These are phyloP conservation scores for Dipodascus geniculatus DNA, from an alignment of 805 yeast genomes.

Conservation along the genomic window DNA sequence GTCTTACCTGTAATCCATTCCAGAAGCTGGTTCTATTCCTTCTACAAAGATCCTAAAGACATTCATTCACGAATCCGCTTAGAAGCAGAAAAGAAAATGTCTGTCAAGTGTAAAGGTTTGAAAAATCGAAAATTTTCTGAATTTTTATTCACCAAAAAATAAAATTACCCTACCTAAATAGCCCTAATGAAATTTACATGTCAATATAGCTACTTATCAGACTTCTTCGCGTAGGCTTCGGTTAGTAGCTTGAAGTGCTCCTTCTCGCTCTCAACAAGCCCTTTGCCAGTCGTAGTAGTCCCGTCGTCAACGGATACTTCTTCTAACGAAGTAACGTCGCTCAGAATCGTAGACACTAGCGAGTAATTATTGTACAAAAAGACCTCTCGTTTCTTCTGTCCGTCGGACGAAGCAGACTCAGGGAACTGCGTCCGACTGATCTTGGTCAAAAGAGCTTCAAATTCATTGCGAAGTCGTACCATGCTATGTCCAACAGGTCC, in stretches of 20 bases:
- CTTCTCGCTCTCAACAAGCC: slow-evolving; percentile 24
- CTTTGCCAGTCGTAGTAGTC: neutral
- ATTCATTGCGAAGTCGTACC: slow-evolving; percentile 61
- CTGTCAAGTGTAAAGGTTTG: neutral
- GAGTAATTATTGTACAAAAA: slow-evolving; percentile 67
- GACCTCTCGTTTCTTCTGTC: slow-evolving; percentile 38
- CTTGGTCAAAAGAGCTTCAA: slow-evolving; percentile 67
- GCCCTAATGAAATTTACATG: neutral
- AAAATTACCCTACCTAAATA: neutral
- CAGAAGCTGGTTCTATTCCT: too few relatives aligned
- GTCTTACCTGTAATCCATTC: too few relatives aligned
- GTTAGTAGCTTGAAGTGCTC: slow-evolving; percentile 35
- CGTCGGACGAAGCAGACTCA: slow-evolving; percentile 26
- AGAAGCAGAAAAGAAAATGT: neutral
- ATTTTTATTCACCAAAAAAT: neutral
- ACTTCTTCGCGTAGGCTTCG: slow-evolving; percentile 29
- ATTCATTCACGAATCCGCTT: neutral
- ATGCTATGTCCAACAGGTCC: slow-evolving; percentile 72
- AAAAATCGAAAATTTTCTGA: neutral
- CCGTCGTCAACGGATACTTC: neutral
- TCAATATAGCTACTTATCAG: neutral
- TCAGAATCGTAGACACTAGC: slow-evolving; percentile 45
- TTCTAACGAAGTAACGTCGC: slow-evolving; percentile 32
- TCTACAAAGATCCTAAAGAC: too few relatives aligned
- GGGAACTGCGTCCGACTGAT: slow-evolving; percentile 19